Conservation (phyloP, 345 rosid genomes). For the Citrus hindsii region DNA sequence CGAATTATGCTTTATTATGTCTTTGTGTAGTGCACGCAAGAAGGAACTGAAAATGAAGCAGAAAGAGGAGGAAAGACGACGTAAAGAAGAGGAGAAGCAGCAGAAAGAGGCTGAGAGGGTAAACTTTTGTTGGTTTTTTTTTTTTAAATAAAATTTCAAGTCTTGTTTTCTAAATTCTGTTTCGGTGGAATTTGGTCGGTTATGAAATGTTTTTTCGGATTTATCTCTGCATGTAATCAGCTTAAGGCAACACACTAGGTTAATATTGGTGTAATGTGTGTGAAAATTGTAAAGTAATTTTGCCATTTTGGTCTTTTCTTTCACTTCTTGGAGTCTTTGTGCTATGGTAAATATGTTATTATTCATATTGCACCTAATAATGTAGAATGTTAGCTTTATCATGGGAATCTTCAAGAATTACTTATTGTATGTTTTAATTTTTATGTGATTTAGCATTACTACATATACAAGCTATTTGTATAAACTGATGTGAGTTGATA, state of each 20-base stretch:
- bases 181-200: too few relatives aligned
- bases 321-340: neutral
- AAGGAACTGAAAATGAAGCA: slow-evolving; percentile 70
- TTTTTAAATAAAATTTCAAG: neutral
- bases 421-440: neutral
- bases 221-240: neutral
- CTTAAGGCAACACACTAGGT: neutral
- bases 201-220: neutral
- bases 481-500: neutral
- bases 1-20: neutral
- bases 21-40: slow-evolving; percentile 67
- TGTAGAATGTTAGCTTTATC: neutral
- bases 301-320: neutral
- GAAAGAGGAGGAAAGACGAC: slow-evolving; percentile 75
- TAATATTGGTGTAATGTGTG: neutral
- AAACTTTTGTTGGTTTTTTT: neutral
- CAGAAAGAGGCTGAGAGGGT: slow-evolving; percentile 31
- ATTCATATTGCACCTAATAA: neutral
- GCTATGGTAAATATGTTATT: neutral
- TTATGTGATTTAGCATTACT: neutral
- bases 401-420: neutral
- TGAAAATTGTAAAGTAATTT: neutral
- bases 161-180: neutral
- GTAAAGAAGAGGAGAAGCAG: slow-evolving; percentile 70
- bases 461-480: neutral